Evolutionary conservation across 257 asterid genomes (phyloP), one percentile per base, ranked within the genome.

Genomic region (Rauvolfia tetraphylla): DNA sequence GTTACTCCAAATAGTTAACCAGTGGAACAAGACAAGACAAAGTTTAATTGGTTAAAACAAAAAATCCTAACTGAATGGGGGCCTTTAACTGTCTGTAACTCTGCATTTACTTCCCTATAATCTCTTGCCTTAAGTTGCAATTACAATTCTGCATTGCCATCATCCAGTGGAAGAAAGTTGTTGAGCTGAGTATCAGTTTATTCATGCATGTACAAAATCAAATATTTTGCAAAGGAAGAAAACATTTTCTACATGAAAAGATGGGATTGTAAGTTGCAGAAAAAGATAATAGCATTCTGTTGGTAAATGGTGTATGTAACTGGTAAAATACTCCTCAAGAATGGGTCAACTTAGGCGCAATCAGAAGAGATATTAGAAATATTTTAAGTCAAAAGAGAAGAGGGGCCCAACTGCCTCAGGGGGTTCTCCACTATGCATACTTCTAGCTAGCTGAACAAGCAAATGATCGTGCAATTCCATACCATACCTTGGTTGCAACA

Each of bases 401-500:
- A 3, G 23, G 23, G 2, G 4, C 17, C 33, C 68, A 61, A 25
- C 68, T 31, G 53, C 39, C 12, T 65, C 5, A 66, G 41, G 5
- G 31, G 57, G 12, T 17, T 4, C 9, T 76, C 39, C 65, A 71
- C 31, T 23, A 23, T 36, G 72, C 72, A 31, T 42, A 44, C 56
- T 71, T 78, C 66, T 15, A 23, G 33, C 49, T 79, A 25, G 61
- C 38, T 12, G 31, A 29, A 42, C 51, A 57, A 56, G 36, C 75
- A 58, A 33, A 53, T 31, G 41, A 5, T 41, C 18, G 31, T 22
- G 61, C 5, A 44, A 42, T 9, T 39, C 54, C 56, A 6, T 14
- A 51, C 36, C 63, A 29, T 71, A 71, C 81, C 84, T 81, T 75
- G 7, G 56, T 73, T 44, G 36, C 81, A 59, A 53, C 51, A 42